phyloP scores from a whole-genome alignment of 2,329 filamentous ascomycete genomes.

The Verticillium nubilum region DNA sequence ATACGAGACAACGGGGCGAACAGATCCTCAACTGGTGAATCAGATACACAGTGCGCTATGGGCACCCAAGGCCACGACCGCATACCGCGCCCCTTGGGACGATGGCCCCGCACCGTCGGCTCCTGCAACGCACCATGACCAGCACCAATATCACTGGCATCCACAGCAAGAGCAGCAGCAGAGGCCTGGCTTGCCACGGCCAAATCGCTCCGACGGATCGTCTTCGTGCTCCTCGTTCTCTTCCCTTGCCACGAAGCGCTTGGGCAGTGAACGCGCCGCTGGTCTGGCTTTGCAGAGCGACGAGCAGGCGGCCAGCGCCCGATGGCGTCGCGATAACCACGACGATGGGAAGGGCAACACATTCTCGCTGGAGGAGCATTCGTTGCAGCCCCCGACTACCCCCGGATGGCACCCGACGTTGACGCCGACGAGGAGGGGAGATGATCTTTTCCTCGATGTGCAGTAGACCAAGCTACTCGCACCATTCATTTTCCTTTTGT shows the following conservation, averaged over 20 bases:
- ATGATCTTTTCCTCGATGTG: constrained; percentile 58
- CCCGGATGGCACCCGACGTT: constrained; percentile 59
- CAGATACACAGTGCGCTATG: neutral
- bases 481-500: neutral
- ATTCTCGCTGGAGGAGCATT: constrained; percentile 6
- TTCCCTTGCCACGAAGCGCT: constrained; percentile 46
- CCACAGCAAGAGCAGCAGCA: constrained; percentile 14
- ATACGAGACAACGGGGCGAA: neutral
- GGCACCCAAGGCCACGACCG: neutral
- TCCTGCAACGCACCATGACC: constrained; percentile 2
- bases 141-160: constrained; percentile 11
- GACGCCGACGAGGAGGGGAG: constrained; percentile 61
- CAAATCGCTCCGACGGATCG: constrained; percentile 2
- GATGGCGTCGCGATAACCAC: constrained; percentile 13
- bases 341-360: constrained; percentile 1
- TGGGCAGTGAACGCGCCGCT: constrained; percentile 43
- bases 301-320: constrained; percentile 7
- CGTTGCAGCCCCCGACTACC: constrained; percentile 32
- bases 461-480: constrained; percentile 23
- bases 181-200: constrained; percentile 14
- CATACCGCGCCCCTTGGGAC: constrained; percentile 8
- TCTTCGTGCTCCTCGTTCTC: constrained; percentile 17
- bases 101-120: neutral
- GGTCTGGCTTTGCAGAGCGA: constrained; percentile 32
- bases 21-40: neutral